Evolutionary conservation across 1,284 basidiomycete genomes (phyloP), one percentile per base, ranked within the genome.

Genomic region (Ceratobasidium sp.): DNA sequence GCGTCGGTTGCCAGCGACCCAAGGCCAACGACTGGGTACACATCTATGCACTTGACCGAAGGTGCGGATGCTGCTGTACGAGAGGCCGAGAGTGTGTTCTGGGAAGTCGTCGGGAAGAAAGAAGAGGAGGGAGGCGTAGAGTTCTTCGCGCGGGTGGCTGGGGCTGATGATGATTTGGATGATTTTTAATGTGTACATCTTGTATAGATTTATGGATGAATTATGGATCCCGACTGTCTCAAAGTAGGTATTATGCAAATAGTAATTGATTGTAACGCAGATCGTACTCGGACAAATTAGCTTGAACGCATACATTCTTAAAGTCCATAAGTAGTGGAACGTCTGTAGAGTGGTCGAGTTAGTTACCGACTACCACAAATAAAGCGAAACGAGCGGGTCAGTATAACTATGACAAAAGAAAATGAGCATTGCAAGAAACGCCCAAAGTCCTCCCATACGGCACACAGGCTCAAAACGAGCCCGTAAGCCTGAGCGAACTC

Each of bases 81-180:
- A 6, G 79, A 85, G 73, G 92, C 89, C 0, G 88, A 94, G 78
- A 77, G 77, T 12, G 80, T 87, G 1, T 94, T 92, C 78, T 87
- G 86, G 84, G 83, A 83, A 55, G 83, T 85, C 0, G 78, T 86
- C 0, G 78, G 77, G 16, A 67, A 74, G 18, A 71, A 64, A 59
- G 52, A 28, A 36, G 46, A 52, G 41, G 32, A 70, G 59, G 39
- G 74, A 72, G 41, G 41, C 14, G 50, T 58, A 12, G 65, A 57
- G 16, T 86, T 88, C 72, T 87, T 85, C 82, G 85, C 85, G 34
- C 79, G 81, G 10, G 75, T 83, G 43, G 81, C 80, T 5, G 76
- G 30, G 1, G 78, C 77, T 16, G 82, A 84, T 8, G 83, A 82
- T 1, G 82, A 82, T 8, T 83, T 83, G 21, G 82, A 82, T 39